Conservation (phyloP, 768 basidiomycete genomes). For the Zangia roseola region DNA sequence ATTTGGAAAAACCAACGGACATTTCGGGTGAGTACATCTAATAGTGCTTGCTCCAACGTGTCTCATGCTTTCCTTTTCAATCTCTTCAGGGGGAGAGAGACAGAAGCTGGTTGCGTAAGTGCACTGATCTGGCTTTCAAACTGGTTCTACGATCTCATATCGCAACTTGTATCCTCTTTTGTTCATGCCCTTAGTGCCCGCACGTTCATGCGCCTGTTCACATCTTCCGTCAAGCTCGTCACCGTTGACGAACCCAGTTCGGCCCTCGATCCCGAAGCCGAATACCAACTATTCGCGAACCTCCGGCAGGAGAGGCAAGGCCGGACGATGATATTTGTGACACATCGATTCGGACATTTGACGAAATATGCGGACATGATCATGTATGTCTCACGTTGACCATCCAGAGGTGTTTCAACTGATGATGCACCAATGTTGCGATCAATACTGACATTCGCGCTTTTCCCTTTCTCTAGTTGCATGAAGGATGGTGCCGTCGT, state of each 20-base stretch:
- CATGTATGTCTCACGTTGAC: slow-evolving; percentile 14
- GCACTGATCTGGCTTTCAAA: no score
- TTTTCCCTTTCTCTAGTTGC: slow-evolving; percentile 25
- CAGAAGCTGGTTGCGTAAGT: slow-evolving; percentile 31
- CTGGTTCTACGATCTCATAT: not conserved
- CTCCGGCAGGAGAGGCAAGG: slow-evolving; percentile 28
- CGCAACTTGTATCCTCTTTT: no score
- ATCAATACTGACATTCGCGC: no score
- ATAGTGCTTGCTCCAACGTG: no score
- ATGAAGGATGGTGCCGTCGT: slow-evolving; percentile 33
- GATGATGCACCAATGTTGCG: no score
- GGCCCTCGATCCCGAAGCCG: slow-evolving; percentile 37
- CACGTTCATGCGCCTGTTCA: slow-evolving; percentile 40
- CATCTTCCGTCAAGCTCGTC: slow-evolving; percentile 29
- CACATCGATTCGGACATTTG: slow-evolving; percentile 40
- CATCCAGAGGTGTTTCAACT: no score
- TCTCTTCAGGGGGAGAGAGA: slow-evolving; percentile 26
- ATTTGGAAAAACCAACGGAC: slow-evolving; percentile 18
- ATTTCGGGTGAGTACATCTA: slow-evolving; percentile 29
- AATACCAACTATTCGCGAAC: slow-evolving; percentile 31
- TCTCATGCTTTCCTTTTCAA: no score
- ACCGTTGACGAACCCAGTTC: slow-evolving; percentile 40
- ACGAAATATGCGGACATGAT: slow-evolving; percentile 38
- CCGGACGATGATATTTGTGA: slow-evolving; percentile 42
- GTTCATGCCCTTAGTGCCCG: slow-evolving; percentile 26